Evolutionary conservation across 305 asterid genomes (phyloP).

Genomic region (Solanum chacoense): DNA sequence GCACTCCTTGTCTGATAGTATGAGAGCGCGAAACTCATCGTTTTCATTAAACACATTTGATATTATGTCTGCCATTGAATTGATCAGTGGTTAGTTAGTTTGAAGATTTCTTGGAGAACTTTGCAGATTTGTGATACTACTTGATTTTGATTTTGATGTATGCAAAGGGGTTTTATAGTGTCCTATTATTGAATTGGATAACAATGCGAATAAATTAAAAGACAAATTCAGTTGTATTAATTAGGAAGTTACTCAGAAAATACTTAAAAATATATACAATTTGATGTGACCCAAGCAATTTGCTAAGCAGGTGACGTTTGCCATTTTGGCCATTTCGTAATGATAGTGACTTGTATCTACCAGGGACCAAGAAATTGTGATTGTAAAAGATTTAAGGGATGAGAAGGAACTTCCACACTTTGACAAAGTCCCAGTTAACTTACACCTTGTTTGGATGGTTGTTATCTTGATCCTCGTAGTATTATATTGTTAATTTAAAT

Average conservation of each 20-base stretch:
- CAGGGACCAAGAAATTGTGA: background rate
- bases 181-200: background rate
- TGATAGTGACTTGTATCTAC: background rate
- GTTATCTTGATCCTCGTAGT: background rate
- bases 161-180: background rate
- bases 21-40: background rate
- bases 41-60: background rate
- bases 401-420: background rate
- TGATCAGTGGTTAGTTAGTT: background rate
- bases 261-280: background rate
- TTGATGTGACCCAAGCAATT: background rate
- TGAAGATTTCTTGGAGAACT: background rate
- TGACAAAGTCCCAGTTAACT: background rate
- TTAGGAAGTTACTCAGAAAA: background rate
- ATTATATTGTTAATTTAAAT: too few relatives aligned
- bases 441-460: background rate
- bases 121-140: background rate
- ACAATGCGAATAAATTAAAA: background rate
- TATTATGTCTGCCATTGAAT: constrained; percentile 2
- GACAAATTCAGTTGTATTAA: background rate
- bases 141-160: background rate
- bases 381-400: background rate
- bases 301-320: background rate
- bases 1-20: constrained; percentile 4
- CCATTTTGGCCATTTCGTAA: background rate